Evolutionary conservation across 495 filamentous ascomycete species (phyloP), one percentile per base, ranked within the genome.

Genomic region (Venustampulla echinocandica): DNA sequence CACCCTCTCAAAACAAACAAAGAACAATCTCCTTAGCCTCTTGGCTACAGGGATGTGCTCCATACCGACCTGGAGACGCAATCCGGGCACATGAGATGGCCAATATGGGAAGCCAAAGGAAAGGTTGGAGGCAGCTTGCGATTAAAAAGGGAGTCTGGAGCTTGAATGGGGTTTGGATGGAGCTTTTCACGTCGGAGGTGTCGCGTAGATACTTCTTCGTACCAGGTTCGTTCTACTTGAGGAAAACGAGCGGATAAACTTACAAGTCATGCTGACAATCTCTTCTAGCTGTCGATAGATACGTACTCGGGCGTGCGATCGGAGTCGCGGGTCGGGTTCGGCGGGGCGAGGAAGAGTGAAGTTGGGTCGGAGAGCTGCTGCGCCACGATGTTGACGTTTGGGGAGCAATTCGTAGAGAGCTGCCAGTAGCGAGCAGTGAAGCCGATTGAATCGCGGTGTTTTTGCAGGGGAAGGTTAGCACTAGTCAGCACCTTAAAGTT

Each of bases 191-290:
- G n/a, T n/a, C n/a, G n/a, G n/a, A n/a, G n/a, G n/a, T n/a, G n/a
- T n/a, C n/a, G n/a, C n/a, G n/a, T n/a, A n/a, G n/a, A n/a, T n/a
- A n/a, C 24, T 30, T 7, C 10, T 40, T 5, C 17, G 11, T 4
- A 21, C 7, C 37, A 7, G 4, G 10, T 15, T 15, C 3, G 17
- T 9, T 15, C 17, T 21, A 7, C 1, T 20, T 41, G 48, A 18
- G 44, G 39, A n/a, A 40, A 10, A 28, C 10, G 13, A 54, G 39
- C 45, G 42, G 37, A n/a, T 25, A 19, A 15, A 59, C 53, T 53
- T 51, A 57, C 54, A 43, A 18, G 54, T 47, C 54, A 57, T 57
- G 30, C 45, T 57, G 50, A 47, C 50, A 32, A 40, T 14, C 17
- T 37, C 28, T 3, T n/a, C n/a, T 18, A 25, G 22, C 42, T 25